phyloP scores from a whole-genome alignment of 1,284 basidiomycete species.

The Inonotus hispidus region DNA sequence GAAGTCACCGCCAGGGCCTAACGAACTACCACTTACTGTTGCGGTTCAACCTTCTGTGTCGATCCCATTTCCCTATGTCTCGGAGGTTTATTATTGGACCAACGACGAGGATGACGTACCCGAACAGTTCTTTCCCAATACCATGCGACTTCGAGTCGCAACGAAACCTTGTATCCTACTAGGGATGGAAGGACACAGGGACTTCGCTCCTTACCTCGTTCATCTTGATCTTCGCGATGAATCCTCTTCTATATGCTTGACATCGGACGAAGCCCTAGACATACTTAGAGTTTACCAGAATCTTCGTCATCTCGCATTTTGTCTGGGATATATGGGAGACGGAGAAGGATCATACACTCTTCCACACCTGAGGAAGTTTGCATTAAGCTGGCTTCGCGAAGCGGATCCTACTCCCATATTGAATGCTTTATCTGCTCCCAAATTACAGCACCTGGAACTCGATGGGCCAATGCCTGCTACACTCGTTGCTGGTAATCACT shows the following conservation, averaged over 20 bases:
- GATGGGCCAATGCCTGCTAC: constrained; percentile 1
- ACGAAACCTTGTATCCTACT: constrained; percentile 7
- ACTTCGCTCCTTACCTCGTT: constrained; percentile 11
- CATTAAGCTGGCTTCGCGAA: background rate
- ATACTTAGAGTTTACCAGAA: constrained; percentile 3
- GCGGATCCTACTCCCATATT: constrained; percentile 1
- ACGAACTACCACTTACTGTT: background rate
- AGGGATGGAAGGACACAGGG: constrained; percentile 8
- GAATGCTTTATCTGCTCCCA: constrained; percentile 1
- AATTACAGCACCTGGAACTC: constrained; percentile 5
- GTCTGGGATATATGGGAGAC: background rate
- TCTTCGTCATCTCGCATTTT: constrained; percentile 5
- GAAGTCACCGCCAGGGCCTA: background rate
- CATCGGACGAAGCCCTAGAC: background rate
- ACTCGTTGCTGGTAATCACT: background rate
- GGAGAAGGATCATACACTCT: background rate
- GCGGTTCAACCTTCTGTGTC: background rate
- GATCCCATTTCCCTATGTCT: constrained; percentile 2
- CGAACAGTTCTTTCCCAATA: background rate
- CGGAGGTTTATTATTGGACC: constrained; percentile 6
- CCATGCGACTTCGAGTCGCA: constrained; percentile 5
- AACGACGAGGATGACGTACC: background rate
- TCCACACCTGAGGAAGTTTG: background rate
- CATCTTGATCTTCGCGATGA: constrained; percentile 11
- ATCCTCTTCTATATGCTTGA: background rate